phyloP scores from a whole-genome alignment of 306 rosid species.

The Quercus alba region DNA sequence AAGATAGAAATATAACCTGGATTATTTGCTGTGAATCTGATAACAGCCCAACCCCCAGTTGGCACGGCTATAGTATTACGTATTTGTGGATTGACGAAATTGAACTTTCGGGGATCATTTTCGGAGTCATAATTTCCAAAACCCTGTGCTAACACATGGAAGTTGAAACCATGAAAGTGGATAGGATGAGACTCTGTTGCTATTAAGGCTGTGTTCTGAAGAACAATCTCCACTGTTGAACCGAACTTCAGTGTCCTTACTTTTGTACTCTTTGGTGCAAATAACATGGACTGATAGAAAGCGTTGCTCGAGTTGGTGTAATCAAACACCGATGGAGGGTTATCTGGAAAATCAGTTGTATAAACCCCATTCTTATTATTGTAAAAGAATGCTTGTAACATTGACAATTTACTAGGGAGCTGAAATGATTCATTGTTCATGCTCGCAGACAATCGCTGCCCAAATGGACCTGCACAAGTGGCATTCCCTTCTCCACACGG shows the following conservation, averaged over 20 bases:
- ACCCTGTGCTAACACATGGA: constrained; percentile 67
- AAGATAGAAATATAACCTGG: constrained; percentile 17
- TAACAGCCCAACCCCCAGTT: constrained; percentile 57
- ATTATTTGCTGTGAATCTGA: constrained; percentile 47
- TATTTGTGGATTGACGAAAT: constrained; percentile 47
- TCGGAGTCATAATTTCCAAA: constrained; percentile 49
- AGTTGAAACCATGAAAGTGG: constrained; percentile 65
- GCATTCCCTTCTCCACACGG: constrained; percentile 11
- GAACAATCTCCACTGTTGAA: constrained; percentile 55
- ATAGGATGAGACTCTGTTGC: constrained; percentile 50
- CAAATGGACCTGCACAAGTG: constrained; percentile 29
- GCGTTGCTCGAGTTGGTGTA: constrained; percentile 22
- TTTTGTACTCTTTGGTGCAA: constrained; percentile 49
- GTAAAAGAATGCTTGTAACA: constrained; percentile 45
- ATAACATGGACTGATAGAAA: background rate
- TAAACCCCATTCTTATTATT: constrained; percentile 30
- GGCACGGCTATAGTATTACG: constrained; percentile 75
- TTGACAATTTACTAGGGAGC: constrained; percentile 32
- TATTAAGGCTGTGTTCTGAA: constrained; percentile 45
- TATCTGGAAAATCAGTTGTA: constrained; percentile 45
- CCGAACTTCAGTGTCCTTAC: constrained; percentile 55
- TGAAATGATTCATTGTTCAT: constrained; percentile 73
- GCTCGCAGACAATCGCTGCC: constrained; percentile 36
- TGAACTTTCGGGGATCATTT: constrained; percentile 30
- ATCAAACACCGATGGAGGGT: constrained; percentile 36